phyloP scores from a whole-genome alignment of 2,329 filamentous ascomycete species.

The Pseudogymnoascus sp. region DNA sequence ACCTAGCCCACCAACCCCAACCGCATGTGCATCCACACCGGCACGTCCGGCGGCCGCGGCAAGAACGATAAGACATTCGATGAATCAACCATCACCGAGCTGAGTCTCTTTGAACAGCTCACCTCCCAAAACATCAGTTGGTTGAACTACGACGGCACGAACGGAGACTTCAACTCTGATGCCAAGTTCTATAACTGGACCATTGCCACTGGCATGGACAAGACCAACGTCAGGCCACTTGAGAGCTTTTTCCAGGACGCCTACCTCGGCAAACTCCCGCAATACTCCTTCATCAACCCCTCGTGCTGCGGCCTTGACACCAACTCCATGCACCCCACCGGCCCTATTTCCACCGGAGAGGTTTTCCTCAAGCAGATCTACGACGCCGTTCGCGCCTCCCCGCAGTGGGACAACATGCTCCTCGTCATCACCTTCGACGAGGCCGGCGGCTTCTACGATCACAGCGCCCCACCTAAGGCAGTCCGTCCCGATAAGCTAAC shows the following conservation, averaged over 20 bases:
- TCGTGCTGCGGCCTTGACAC: conserved; percentile 33
- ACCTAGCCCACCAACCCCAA: conserved; percentile 36
- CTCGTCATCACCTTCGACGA: conserved; percentile 41
- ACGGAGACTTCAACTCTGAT: conserved; percentile 34
- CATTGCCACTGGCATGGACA: conserved; percentile 25
- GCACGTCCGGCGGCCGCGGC: conserved; percentile 33
- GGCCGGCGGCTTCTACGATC: conserved; percentile 39
- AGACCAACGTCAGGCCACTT: conserved; percentile 29
- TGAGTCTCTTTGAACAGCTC: conserved; percentile 34
- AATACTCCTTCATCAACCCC: conserved; percentile 41
- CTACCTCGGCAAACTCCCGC: conserved; percentile 33
- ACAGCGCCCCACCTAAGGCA: conserved; percentile 34
- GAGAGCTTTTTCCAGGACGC: conserved; percentile 38
- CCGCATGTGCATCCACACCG: conserved; percentile 30
- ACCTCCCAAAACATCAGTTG: conserved; percentile 34
- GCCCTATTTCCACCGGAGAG: conserved; percentile 37
- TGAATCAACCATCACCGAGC: conserved; percentile 27
- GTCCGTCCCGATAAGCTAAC: conserved; percentile 28
- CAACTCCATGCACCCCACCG: conserved; percentile 37
- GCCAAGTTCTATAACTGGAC: conserved; percentile 38
- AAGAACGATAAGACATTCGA: conserved; percentile 29
- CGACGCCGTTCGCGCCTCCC: conserved; percentile 34
- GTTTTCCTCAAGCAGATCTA: conserved; percentile 38
- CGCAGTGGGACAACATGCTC: conserved; percentile 39
- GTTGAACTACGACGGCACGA: conserved; percentile 37